phyloP scores from a whole-genome alignment of 192 early-diverging fungal genomes.

The Ambispora gerdemannii region DNA sequence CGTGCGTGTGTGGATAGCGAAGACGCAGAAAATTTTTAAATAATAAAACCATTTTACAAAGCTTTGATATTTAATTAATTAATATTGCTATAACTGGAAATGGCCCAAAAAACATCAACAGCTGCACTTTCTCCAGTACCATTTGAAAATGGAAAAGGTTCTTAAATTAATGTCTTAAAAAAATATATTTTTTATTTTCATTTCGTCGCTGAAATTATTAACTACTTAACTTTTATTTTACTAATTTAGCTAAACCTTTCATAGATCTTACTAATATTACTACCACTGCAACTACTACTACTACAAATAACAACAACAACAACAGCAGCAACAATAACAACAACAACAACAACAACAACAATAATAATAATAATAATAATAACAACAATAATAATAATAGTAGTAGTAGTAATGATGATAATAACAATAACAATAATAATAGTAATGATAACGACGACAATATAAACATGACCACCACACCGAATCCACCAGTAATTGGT shows the following conservation, averaged over 20 bases:
- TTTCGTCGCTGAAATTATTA: not conserved
- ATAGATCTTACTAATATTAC: not conserved
- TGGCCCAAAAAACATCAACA: no score
- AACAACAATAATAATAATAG: slow-evolving; percentile 3
- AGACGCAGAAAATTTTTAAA: no score
- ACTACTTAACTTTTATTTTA: not conserved
- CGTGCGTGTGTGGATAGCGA: no score
- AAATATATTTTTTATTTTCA: not conserved
- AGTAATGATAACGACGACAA: not conserved
- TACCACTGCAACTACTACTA: not conserved
- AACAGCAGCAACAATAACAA: not conserved
- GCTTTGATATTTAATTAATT: no score
- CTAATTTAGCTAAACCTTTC: not conserved
- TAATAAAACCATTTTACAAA: no score
- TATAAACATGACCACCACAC: no score
- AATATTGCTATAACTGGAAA: no score
- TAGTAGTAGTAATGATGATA: not conserved
- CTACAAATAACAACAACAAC: not conserved
- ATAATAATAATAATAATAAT: slow-evolving; percentile 2
- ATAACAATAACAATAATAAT: not conserved
- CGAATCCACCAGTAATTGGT: no score
- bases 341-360: not conserved
- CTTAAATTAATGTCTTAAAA: no score
- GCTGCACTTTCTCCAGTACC: no score
- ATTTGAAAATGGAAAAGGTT: slow-evolving; percentile 1